These are phyloP conservation scores for Sordariomycetes sp. DNA, from an alignment of 2,329 filamentous ascomycete species.

Conservation along the genomic window DNA sequence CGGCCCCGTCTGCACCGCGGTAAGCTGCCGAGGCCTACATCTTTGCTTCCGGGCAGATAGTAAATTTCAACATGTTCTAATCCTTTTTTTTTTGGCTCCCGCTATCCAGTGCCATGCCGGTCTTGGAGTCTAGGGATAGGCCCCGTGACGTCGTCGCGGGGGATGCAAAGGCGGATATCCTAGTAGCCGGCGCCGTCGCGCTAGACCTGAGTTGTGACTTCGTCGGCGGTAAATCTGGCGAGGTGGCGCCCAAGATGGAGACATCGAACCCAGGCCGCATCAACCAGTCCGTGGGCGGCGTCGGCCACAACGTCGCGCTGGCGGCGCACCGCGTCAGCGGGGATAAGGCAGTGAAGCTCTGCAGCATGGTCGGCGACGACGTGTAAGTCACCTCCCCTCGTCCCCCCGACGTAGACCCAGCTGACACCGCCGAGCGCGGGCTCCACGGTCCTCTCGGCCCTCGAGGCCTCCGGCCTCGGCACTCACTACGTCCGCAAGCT, in stretches of 20 bases:
- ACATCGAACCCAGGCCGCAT: slow-evolving; percentile 83
- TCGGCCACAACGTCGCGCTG: slow-evolving; percentile 82
- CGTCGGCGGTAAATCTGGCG: slow-evolving; percentile 12
- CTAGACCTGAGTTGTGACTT: slow-evolving; percentile 82
- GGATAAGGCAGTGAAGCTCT: slow-evolving; percentile 51
- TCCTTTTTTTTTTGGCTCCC: neutral
- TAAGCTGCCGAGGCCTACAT: neutral
- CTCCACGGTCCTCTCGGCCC: slow-evolving; percentile 52
- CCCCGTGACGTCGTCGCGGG: neutral
- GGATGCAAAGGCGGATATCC: slow-evolving; percentile 39
- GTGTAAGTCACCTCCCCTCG: slow-evolving; percentile 31
- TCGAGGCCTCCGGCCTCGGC: slow-evolving; percentile 52
- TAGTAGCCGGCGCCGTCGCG: slow-evolving; percentile 84
- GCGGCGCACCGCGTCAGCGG: slow-evolving; percentile 61
- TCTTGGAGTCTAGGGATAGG: neutral
- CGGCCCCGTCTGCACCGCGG: neutral
- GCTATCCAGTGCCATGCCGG: neutral
- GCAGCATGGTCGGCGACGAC: slow-evolving; percentile 73
- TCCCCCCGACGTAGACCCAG: too few relatives aligned
- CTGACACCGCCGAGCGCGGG: slow-evolving; percentile 41
- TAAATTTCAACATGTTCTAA: neutral
- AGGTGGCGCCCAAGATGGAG: slow-evolving; percentile 38
- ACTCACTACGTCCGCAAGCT: slow-evolving; percentile 48
- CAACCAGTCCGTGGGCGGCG: slow-evolving; percentile 73
- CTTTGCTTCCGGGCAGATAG: neutral